Evolutionary conservation across 495 filamentous ascomycete species (phyloP), one percentile per base, ranked within the genome.

Genomic region (Xylaria flabelliformis): DNA sequence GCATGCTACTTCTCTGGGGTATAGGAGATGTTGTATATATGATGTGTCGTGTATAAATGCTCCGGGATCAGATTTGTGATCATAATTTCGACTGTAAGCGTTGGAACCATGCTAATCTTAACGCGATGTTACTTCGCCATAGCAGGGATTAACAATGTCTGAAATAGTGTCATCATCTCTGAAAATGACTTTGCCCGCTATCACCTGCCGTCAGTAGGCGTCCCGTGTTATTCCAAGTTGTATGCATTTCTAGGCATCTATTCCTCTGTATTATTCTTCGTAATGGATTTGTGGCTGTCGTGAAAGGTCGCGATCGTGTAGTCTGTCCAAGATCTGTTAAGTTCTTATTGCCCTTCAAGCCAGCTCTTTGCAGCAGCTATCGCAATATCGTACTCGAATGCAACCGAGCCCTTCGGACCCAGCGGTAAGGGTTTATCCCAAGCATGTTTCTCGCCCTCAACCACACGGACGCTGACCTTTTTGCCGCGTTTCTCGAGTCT

Each of bases 371-470:
- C 69, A 21, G 64, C 70, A 19, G 72, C 26, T 19, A 73, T 64
- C 21, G 75, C 67, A 36, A 68, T 59, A 48, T 53, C 67, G 17
- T 77, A 77, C 36, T 77, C 75, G 6, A 73, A 65, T n/a, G 67
- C 67, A 59, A 75, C 75, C 24, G 63, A 69, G 15, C 29, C 55
- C 63, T 77, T 77, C 5, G 73, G 70, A 1, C 62, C 48, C 26
- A 75, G 24, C 17, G 70, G 91, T 72, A 91, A 86, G 55, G 86
- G 88, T 82, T 94, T 94, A 74, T 95, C 93, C 90, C 91, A 95
- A 0, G 83, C 93, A 79, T 95, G 93, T 55, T 81, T 80, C 46
- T 87, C 91, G 36, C 85, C 89, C 58, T 88, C 85, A 19, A 94
- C 87, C 73, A 91, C 84, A 73, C 87, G 87, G 67, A 88, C 86